A percentile compares a stretch with the other conserved stretches of the same genome.
These are phyloP conservation scores for Aspergillus costaricaensis DNA, from an alignment of 2,329 filamentous ascomycete genomes.

Conservation along the genomic window DNA sequence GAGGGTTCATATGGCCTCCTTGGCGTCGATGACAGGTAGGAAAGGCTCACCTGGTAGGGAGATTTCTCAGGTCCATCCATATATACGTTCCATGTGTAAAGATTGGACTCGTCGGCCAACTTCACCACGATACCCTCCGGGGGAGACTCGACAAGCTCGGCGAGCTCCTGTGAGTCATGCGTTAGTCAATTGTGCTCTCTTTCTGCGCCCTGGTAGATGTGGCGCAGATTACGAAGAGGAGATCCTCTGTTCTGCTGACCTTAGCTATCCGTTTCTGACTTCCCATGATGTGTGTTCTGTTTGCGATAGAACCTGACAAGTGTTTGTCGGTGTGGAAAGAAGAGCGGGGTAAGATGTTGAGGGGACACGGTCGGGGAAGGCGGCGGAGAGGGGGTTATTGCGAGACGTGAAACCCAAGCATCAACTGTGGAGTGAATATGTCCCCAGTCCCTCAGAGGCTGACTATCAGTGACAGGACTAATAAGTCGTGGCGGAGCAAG, in stretches of 20 bases:
- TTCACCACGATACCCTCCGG: slow-evolving; percentile 59
- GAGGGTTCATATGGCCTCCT: background rate
- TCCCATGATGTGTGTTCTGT: slow-evolving; percentile 33
- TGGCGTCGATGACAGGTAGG: background rate
- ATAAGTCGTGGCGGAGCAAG: background rate
- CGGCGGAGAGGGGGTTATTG: background rate
- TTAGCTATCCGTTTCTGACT: slow-evolving; percentile 53
- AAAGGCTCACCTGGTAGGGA: slow-evolving; percentile 60
- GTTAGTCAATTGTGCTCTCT: slow-evolving; percentile 5
- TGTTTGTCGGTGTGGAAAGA: background rate
- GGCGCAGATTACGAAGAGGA: background rate
- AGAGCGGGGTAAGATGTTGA: background rate
- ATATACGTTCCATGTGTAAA: slow-evolving; percentile 68
- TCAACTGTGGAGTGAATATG: background rate
- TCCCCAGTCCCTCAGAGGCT: too few species aligned
- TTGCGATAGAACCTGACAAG: background rate
- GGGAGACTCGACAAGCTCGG: slow-evolving; percentile 58
- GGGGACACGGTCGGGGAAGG: background rate
- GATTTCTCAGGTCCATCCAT: slow-evolving; percentile 68
- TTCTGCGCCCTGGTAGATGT: background rate
- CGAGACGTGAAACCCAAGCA: background rate
- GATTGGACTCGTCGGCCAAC: slow-evolving; percentile 63
- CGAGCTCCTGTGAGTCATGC: slow-evolving; percentile 55
- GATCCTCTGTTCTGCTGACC: slow-evolving; percentile 28
- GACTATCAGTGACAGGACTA: background rate